Conservation (phyloP, 2,329 filamentous ascomycete species). For the Penicillium sp. region DNA sequence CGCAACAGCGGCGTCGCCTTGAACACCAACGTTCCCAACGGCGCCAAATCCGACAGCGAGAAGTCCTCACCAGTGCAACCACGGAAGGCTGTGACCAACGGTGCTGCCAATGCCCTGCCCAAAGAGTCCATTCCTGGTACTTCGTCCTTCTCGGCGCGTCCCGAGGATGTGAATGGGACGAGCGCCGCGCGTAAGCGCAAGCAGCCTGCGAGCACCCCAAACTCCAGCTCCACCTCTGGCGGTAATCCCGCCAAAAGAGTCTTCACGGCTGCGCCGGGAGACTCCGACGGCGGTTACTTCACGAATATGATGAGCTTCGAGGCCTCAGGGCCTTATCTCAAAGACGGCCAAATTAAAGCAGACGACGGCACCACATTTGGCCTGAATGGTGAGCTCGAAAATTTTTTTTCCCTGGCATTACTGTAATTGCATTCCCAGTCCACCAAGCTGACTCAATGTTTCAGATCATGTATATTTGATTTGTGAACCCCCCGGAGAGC, state of each 20-base stretch:
- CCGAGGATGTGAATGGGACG: constrained; percentile 45
- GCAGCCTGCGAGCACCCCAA: constrained; percentile 56
- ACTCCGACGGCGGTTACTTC: constrained; percentile 49
- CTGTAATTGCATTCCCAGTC: background rate
- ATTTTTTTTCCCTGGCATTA: background rate
- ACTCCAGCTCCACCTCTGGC: constrained; percentile 33
- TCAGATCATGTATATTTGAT: constrained; percentile 89
- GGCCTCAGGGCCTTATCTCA: constrained; percentile 66
- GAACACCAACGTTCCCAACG: constrained; percentile 30
- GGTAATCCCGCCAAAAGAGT: constrained; percentile 37
- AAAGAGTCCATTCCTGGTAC: constrained; percentile 59
- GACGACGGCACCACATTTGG: constrained; percentile 86
- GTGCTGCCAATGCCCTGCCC: constrained; percentile 33
- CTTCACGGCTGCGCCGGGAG: constrained; percentile 39
- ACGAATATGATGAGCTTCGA: constrained; percentile 91
- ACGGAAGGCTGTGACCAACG: constrained; percentile 43
- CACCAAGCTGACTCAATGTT: background rate
- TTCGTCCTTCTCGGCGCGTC: constrained; percentile 59
- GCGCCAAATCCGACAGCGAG: constrained; percentile 40
- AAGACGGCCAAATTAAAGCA: constrained; percentile 76
- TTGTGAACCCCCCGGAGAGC: constrained; percentile 95
- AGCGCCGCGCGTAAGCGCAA: constrained; percentile 80
- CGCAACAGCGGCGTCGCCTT: constrained; percentile 29
- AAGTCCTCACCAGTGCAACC: constrained; percentile 43
- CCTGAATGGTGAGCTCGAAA: constrained; percentile 72